These are phyloP conservation scores for Ambrosia artemisiifolia DNA, from an alignment of 129 eudicot species.

Conservation along the genomic window DNA sequence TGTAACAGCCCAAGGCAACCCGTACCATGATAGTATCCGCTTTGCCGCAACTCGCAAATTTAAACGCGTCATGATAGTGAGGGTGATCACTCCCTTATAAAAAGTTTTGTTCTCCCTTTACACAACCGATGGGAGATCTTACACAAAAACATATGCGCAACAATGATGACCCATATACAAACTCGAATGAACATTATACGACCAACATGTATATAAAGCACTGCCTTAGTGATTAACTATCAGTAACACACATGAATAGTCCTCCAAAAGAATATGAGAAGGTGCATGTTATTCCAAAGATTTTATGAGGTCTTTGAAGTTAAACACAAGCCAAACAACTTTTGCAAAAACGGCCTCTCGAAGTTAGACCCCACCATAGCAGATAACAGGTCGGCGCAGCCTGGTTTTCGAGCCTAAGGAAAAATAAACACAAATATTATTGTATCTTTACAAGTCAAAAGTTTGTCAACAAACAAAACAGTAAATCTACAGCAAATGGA, in stretches of 20 bases:
- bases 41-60: too few species aligned
- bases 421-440: neutral
- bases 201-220: too few species aligned
- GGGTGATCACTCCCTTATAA: too few species aligned
- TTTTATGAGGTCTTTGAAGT: conserved; percentile 67
- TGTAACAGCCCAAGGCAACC: too few species aligned
- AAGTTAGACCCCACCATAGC: conserved; percentile 85
- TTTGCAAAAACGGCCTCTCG: conserved; percentile 72
- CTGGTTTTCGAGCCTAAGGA: conserved; percentile 72
- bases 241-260: neutral
- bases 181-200: too few species aligned
- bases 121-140: too few species aligned
- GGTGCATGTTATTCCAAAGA: conserved; percentile 45
- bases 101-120: too few species aligned
- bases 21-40: too few species aligned
- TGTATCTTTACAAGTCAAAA: neutral
- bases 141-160: too few species aligned
- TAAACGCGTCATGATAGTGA: too few species aligned
- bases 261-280: conserved; percentile 8
- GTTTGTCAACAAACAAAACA: neutral
- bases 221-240: too few species aligned
- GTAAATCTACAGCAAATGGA: neutral
- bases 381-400: conserved; percentile 86
- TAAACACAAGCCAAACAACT: conserved; percentile 88
- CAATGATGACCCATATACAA: too few species aligned